Evolutionary conservation across 2,329 filamentous ascomycete genomes (phyloP).

Genomic region (Fusarium xyrophilum): DNA sequence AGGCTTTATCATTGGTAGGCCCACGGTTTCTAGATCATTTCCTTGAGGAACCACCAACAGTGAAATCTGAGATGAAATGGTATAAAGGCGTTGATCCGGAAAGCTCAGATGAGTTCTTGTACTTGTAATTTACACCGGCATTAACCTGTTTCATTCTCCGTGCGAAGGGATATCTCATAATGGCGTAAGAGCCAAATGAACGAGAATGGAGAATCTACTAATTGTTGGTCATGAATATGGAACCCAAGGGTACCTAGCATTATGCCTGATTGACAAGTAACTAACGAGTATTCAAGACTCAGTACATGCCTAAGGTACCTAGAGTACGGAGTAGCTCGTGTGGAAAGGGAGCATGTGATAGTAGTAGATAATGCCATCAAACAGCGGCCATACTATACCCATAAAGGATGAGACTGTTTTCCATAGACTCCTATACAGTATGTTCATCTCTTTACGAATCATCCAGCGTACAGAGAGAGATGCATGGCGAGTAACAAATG

Average conservation of each 20-base stretch:
- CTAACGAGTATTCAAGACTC: not conserved
- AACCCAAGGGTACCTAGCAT: not conserved
- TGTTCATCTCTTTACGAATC: slow-evolving; percentile 34
- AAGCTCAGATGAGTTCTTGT: not conserved
- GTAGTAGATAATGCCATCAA: not conserved
- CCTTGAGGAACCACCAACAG: not conserved
- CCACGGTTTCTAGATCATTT: not conserved
- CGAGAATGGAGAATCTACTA: not conserved
- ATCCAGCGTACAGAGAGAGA: slow-evolving; percentile 13
- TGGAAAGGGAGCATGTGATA: not conserved
- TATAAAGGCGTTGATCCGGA: not conserved
- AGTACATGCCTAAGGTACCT: too few relatives aligned
- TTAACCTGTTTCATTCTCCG: slow-evolving; percentile 5
- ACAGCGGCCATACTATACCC: not conserved
- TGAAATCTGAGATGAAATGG: not conserved
- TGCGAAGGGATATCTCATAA: not conserved
- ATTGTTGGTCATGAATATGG: not conserved
- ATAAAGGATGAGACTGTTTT: not conserved
- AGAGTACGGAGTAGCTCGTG: not conserved
- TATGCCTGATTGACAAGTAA: not conserved
- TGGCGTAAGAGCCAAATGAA: not conserved
- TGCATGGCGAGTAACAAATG: slow-evolving; percentile 5
- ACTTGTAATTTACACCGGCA: not conserved
- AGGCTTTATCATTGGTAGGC: slow-evolving; percentile 18
- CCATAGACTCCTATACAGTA: not conserved